Base-by-base conservation (phyloP, 129 eudicot genomes). In the Escallonia herrerae region DNA sequence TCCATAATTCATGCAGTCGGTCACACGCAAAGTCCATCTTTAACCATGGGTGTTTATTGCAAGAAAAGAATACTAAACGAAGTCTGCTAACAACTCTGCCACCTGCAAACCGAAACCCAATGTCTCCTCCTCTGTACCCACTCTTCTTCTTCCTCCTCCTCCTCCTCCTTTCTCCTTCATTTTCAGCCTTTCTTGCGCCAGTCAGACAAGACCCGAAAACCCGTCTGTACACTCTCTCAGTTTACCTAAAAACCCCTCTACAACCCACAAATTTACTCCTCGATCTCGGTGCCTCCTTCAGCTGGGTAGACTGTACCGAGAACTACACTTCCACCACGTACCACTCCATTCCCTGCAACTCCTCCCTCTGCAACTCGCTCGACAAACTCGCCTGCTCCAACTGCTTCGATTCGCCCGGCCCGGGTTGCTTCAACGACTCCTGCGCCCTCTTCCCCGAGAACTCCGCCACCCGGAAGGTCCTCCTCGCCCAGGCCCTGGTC, bases 231-330 rank as follows among this genome's bases (percentile, higher is more conserved):
- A 64, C 74, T 4, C 15, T 82, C 15, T 68, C 76, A 68, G 40
- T 82, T 14, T 46, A 67, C 76, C 71, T 82, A 22, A 69, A 75
- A 68, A 75, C 79, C 69, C 84, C 65, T 74, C 3, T 56, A 75
- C 14, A 68, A 75, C 79, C 69, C 84, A 69, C 77, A 2, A 60
- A 75, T 13, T 51, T 80, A n/a, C 80, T 80, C 8, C 85, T 83
- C 7, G 80, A 82, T 41, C 62, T 75, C 4, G 69, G 72, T n/a
- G 71, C 81, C 83, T 80, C 8, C 85, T 83, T 5, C 83, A 82
- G 41, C 62, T 75, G 3, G 69, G 72, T 22, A 68, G 79, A 82
- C 47, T 79, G 87, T 11, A 63, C 64, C 50, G 66, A 49, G 2
- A 74, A 71, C 64, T 76, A 81, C 82, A 73, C 72, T 55, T 80